phyloP scores from a whole-genome alignment of 139 green algal genomes.

The Chlamydomonas schloesseri region DNA sequence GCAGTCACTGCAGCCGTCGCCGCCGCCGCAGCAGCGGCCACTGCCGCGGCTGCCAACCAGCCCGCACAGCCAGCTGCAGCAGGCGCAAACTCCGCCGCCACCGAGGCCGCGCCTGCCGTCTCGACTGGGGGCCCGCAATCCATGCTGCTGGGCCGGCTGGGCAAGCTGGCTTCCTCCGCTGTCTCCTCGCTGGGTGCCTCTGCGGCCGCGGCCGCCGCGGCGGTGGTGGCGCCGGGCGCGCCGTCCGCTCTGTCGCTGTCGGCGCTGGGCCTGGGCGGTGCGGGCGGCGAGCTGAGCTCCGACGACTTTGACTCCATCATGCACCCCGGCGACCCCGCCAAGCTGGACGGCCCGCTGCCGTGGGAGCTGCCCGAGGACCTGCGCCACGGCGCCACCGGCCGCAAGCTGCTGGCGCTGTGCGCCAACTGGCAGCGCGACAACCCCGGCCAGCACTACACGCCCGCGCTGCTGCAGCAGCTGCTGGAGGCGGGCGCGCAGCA shows the following conservation, averaged over 20 bases:
- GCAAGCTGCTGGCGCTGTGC: constrained; percentile 55
- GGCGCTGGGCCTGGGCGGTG: too few relatives aligned
- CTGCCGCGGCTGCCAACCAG: neutral
- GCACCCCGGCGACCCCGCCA: constrained; percentile 52
- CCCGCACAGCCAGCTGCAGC: neutral
- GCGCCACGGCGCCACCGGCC: constrained; percentile 19
- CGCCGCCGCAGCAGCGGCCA: neutral
- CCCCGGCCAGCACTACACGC: constrained; percentile 33
- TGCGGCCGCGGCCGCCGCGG: too few relatives aligned
- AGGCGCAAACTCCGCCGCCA: neutral
- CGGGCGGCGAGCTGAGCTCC: neutral
- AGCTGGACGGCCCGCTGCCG: constrained; percentile 64
- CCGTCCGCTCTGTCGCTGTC: neutral
- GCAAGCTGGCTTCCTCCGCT: neutral
- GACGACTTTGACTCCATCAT: constrained; percentile 54
- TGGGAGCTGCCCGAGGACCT: constrained; percentile 64
- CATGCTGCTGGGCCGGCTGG: neutral
- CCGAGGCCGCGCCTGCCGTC: neutral
- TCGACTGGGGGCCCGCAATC: neutral
- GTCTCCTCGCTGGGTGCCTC: constrained; percentile 18
- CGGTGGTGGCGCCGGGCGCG: neutral
- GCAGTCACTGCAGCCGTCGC: neutral
- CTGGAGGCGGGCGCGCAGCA: neutral
- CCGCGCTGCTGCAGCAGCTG: constrained; percentile 5
- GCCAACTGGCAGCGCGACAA: constrained; percentile 58